Evolutionary conservation across 176 grass and related monocot genomes (phyloP), one percentile per base, ranked within the genome.

Genomic region (Zoysia pacifica): DNA sequence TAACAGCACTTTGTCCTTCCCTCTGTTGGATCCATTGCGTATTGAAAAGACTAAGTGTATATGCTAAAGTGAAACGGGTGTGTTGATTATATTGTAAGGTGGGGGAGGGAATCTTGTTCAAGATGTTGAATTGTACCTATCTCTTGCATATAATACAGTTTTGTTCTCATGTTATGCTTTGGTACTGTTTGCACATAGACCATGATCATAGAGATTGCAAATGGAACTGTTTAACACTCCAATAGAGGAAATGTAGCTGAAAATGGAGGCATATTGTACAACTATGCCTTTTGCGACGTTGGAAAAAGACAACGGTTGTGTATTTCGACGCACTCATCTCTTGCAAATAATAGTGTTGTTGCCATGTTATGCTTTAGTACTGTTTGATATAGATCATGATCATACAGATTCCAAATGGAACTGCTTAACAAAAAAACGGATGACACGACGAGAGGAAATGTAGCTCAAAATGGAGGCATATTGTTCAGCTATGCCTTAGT

Each of bases 41-140:
- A 75, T 58, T 44, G 19, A 50, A 59, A 70, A 81, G 80, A 58
- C 7, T 19, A 48, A 38, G 65, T 60, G 67, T 66, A 62, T 70
- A 70, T 55, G 75, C 69, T 84, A 42, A 50, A 50, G 63, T 63
- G 18, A 77, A 51, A 48, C 70, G 72, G 1, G 18, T 16, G 48
- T 46, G 36, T 89, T 1, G 18, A 49, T 64, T 8, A 75, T 72
- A 81, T 45, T 85, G 81, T 89, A 81, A 65, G 55, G 9, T 15
- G 41, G 48, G 61, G 55, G 56, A 75, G 47, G 15, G 37, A 47
- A 47, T 70, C 47, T 80, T 71, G 55, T 64, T 55, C 65, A 11
- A 59, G 36, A 60, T 56, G 56, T 62, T 52, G 9, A 13, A 38
- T 50, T 85, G 58, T 72, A 77, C 65, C 48, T 35, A 19, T 66